Percentiles rank a stretch among this genome's conserved stretches.
Conservation (phyloP, 768 basidiomycete genomes). For the Phallus indusiatus region DNA sequence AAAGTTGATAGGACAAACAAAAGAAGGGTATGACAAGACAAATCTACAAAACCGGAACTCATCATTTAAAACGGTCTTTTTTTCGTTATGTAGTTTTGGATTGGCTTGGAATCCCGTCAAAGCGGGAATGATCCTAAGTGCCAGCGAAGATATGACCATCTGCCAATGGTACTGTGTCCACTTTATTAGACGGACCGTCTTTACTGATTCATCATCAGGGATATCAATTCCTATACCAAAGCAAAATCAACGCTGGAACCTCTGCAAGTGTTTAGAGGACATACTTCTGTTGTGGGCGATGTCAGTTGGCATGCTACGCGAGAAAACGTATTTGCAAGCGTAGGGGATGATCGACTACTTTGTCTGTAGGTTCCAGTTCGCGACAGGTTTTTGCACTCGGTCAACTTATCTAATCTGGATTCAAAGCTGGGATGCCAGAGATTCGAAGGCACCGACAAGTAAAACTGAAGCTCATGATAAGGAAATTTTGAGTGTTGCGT, state of each 20-base stretch:
- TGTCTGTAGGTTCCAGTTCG: slow-evolving; percentile 60
- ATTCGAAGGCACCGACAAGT: slow-evolving; percentile 54
- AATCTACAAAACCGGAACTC: background rate
- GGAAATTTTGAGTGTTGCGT: slow-evolving; percentile 86
- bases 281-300: slow-evolving; percentile 89
- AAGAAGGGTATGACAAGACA: slow-evolving; percentile 66
- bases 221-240: slow-evolving; percentile 82
- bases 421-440: slow-evolving; percentile 85
- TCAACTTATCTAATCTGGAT: slow-evolving; percentile 5
- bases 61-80: background rate
- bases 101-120: slow-evolving; percentile 86
- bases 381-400: background rate
- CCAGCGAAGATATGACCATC: slow-evolving; percentile 92
- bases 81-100: slow-evolving; percentile 60
- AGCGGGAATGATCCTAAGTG: slow-evolving; percentile 77
- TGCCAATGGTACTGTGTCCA: slow-evolving; percentile 68
- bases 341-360: slow-evolving; percentile 91
- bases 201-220: slow-evolving; percentile 43
- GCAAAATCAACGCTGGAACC: slow-evolving; percentile 76
- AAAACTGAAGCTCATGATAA: slow-evolving; percentile 81
- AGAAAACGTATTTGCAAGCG: slow-evolving; percentile 85
- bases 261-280: slow-evolving; percentile 73
- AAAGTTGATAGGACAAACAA: slow-evolving; percentile 77
- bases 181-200: slow-evolving; percentile 15
- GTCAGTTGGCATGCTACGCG: slow-evolving; percentile 89